A percentile compares a stretch with the other conserved stretches of the same genome.
These are phyloP conservation scores for Phytophthora ohioensis DNA, from an alignment of 352 stramenopile genomes.

Conservation along the genomic window DNA sequence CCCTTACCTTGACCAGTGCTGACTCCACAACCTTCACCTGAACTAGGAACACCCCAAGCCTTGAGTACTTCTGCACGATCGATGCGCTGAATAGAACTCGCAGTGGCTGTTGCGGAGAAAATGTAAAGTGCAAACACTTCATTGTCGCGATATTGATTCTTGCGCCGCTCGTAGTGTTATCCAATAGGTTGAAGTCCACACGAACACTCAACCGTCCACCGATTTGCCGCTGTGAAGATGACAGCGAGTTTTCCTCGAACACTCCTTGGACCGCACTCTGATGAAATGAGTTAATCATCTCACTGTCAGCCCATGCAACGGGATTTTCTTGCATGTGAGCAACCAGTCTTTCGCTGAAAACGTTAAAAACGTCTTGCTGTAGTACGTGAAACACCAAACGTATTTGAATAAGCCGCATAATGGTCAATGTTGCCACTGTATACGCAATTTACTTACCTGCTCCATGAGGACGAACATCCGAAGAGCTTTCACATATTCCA, in stretches of 20 bases:
- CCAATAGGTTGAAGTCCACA: constrained; percentile 59
- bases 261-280: constrained; percentile 64
- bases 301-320: constrained; percentile 63
- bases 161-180: constrained; percentile 36
- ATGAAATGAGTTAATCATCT: constrained; percentile 61
- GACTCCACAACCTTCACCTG: constrained; percentile 76
- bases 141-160: constrained; percentile 68
- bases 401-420: constrained; percentile 6
- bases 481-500: constrained; percentile 61
- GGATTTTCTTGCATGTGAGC: constrained; percentile 62
- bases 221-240: constrained; percentile 44
- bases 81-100: constrained; percentile 67
- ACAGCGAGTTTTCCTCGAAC: constrained; percentile 55
- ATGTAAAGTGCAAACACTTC: constrained; percentile 69
- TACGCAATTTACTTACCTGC: constrained; percentile 46
- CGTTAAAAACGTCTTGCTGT: constrained; percentile 77
- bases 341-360: constrained; percentile 59
- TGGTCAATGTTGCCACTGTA: not conserved
- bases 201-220: constrained; percentile 57
- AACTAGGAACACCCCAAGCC: constrained; percentile 58
- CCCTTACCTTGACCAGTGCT: constrained; percentile 59
- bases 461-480: constrained; percentile 79
- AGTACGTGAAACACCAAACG: constrained; percentile 7
- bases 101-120: constrained; percentile 55
- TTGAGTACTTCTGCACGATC: constrained; percentile 73